These are phyloP conservation scores for Clonostachys sp. DNA, from an alignment of 2,329 filamentous ascomycete species.

Conservation along the genomic window DNA sequence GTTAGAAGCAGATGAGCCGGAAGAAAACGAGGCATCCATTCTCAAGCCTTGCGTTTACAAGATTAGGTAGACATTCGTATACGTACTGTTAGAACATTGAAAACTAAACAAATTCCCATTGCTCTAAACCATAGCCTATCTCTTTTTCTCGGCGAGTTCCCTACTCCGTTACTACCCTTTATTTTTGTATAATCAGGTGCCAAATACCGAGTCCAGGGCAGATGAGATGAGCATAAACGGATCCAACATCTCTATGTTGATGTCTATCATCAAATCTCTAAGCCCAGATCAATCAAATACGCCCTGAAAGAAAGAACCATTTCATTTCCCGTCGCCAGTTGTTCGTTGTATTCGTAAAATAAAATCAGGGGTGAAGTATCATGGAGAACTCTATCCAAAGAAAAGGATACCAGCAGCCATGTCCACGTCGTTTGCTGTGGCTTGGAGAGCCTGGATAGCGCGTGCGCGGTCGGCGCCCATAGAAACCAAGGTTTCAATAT, in stretches of 20 bases:
- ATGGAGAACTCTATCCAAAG: conserved; percentile 8
- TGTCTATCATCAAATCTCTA: too few relatives aligned
- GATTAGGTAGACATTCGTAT: conserved; percentile 50
- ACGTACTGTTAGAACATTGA: too few relatives aligned
- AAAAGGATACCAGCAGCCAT: conserved; percentile 80
- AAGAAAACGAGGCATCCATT: conserved; percentile 58
- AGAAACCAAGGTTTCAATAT: conserved; percentile 70
- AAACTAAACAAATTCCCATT: neutral
- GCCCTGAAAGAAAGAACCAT: too few relatives aligned
- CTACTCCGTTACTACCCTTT: too few relatives aligned
- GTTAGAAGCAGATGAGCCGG: conserved; percentile 46
- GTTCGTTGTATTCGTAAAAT: too few relatives aligned
- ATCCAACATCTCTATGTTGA: too few relatives aligned
- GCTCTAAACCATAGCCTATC: neutral
- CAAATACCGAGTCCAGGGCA: too few relatives aligned
- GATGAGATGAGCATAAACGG: too few relatives aligned
- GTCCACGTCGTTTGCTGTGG: conserved; percentile 81
- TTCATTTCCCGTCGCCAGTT: too few relatives aligned
- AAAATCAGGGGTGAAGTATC: too few relatives aligned
- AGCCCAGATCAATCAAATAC: too few relatives aligned
- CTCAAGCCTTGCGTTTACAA: conserved; percentile 98
- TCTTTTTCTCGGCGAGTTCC: neutral
- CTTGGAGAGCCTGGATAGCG: conserved; percentile 76
- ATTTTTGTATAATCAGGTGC: too few relatives aligned
- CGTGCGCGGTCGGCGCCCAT: conserved; percentile 74